A percentile compares a stretch with the other conserved stretches of the same genome.
These are phyloP conservation scores for Fusarium brachygibbosum DNA, from an alignment of 2,329 filamentous ascomycete species.

Conservation along the genomic window DNA sequence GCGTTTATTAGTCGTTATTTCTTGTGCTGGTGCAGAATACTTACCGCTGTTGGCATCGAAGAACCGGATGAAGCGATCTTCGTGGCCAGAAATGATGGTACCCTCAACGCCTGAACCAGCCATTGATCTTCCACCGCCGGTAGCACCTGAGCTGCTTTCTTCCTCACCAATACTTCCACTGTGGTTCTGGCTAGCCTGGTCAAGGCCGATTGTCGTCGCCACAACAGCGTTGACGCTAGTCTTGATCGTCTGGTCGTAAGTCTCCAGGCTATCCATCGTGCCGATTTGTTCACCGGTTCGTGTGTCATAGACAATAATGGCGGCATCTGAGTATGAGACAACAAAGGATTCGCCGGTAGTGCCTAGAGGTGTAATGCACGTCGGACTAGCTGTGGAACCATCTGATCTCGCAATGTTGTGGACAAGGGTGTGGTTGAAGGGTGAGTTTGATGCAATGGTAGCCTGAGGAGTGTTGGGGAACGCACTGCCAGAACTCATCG, in stretches of 20 bases:
- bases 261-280: conserved; percentile 93
- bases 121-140: conserved; percentile 73
- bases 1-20: conserved; percentile 20
- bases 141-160: conserved; percentile 81
- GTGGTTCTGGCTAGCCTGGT: conserved; percentile 71
- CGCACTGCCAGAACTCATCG: conserved; percentile 92
- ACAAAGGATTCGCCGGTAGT: conserved; percentile 88
- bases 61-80: conserved; percentile 95
- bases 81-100: conserved; percentile 94
- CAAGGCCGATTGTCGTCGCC: conserved; percentile 85
- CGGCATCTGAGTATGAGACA: conserved; percentile 90
- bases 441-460: conserved; percentile 84
- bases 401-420: conserved; percentile 84
- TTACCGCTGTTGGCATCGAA: conserved; percentile 99
- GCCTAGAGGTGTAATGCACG: conserved; percentile 92
- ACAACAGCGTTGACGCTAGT: conserved; percentile 93
- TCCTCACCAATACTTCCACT: conserved; percentile 76
- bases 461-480: conserved; percentile 93
- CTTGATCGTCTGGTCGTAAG: conserved; percentile 84
- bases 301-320: conserved; percentile 92
- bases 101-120: conserved; percentile 88
- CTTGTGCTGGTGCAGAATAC: conserved; percentile 60
- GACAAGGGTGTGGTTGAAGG: conserved; percentile 89
- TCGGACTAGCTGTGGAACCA: conserved; percentile 78
- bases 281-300: conserved; percentile 91